Conservation (phyloP, 306 rosid genomes). For the Leucaena leucocephala region DNA sequence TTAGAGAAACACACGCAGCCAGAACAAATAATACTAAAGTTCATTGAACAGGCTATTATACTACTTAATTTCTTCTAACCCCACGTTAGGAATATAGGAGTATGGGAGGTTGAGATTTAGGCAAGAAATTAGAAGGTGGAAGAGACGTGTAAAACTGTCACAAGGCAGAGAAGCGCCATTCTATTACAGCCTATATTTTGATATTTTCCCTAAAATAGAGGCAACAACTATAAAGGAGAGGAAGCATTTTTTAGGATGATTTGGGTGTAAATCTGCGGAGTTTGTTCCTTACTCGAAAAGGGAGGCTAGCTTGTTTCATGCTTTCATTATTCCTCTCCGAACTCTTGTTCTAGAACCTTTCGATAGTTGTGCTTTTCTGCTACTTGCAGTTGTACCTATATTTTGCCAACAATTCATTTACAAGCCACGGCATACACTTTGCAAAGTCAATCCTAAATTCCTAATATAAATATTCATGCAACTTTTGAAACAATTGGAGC, state of each 20-base stretch:
- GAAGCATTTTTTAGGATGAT: neutral
- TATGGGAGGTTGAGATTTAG: neutral
- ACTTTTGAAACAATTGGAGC: neutral
- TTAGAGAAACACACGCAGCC: neutral
- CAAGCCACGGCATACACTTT: slow-evolving; percentile 13
- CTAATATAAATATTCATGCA: neutral
- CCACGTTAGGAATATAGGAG: neutral
- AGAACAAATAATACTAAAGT: neutral
- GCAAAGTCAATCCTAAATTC: slow-evolving; percentile 14
- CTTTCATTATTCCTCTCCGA: neutral
- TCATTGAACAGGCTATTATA: neutral
- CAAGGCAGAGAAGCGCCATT: neutral
- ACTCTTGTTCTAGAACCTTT: neutral
- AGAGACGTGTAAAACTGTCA: neutral
- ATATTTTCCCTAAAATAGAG: neutral
- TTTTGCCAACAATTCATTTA: neutral
- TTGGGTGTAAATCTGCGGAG: neutral
- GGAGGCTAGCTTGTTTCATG: neutral
- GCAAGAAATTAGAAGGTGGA: neutral
- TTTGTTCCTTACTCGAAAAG: neutral
- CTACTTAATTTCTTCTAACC: neutral
- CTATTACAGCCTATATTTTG: neutral
- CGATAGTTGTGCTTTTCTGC: slow-evolving; percentile 19
- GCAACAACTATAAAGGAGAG: neutral
- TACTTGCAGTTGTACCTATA: neutral